These are phyloP conservation scores for Myriosclerotinia duriaeana DNA, from an alignment of 2,329 filamentous ascomycete genomes.

Conservation along the genomic window DNA sequence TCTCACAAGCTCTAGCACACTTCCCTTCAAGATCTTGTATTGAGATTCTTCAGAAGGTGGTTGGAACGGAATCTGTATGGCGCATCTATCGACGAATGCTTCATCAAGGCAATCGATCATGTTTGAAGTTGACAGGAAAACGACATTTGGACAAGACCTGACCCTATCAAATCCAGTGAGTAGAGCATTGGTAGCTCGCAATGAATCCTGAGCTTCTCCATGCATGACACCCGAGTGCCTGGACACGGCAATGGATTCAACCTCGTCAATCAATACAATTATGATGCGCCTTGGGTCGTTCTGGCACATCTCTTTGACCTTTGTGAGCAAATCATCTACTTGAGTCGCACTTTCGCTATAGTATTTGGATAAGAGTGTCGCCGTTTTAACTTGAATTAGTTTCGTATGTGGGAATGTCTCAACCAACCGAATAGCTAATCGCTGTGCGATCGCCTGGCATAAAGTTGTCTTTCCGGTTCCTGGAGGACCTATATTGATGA, in stretches of 20 bases:
- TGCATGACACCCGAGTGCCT: slow-evolving; percentile 30
- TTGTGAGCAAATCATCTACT: slow-evolving; percentile 46
- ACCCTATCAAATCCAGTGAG: slow-evolving; percentile 38
- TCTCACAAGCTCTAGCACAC: slow-evolving; percentile 33
- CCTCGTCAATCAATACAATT: slow-evolving; percentile 41
- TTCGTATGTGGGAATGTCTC: slow-evolving; percentile 41
- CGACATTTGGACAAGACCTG: slow-evolving; percentile 32
- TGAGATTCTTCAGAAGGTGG: slow-evolving; percentile 32
- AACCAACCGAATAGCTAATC: slow-evolving; percentile 48
- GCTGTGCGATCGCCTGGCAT: slow-evolving; percentile 86
- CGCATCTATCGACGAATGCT: slow-evolving; percentile 39
- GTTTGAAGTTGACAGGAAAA: slow-evolving; percentile 40
- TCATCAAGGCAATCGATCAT: slow-evolving; percentile 36
- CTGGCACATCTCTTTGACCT: slow-evolving; percentile 39
- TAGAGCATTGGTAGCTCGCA: slow-evolving; percentile 41
- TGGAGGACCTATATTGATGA: slow-evolving; percentile 44
- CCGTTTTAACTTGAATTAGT: slow-evolving; percentile 49
- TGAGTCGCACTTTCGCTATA: slow-evolving; percentile 50
- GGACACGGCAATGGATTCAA: slow-evolving; percentile 39
- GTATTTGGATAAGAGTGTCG: slow-evolving; percentile 48
- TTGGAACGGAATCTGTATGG: slow-evolving; percentile 30
- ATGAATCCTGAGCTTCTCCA: slow-evolving; percentile 38
- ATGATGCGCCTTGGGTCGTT: slow-evolving; percentile 32
- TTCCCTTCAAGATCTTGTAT: slow-evolving; percentile 37
- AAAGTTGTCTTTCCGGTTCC: slow-evolving; percentile 92